A percentile compares a stretch with the other conserved stretches of the same genome.
Conservation (phyloP, 225 moss, liverwort and hornwort genomes). For the Antitrichia curtipendula region DNA sequence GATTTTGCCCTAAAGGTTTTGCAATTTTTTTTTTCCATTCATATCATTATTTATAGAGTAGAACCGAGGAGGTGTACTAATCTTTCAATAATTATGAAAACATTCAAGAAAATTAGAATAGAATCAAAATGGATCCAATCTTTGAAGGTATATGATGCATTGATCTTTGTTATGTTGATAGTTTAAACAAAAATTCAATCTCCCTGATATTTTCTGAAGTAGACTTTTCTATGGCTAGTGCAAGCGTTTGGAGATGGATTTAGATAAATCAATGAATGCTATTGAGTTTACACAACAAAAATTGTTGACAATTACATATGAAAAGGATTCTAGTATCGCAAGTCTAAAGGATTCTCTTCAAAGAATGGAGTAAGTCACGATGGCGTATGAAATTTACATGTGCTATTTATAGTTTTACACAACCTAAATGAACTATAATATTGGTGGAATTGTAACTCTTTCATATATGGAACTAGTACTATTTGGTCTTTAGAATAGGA, state of each 20-base stretch:
- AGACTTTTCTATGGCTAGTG: slow-evolving; percentile 16
- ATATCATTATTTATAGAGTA: not conserved
- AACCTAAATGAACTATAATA: not conserved
- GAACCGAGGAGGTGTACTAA: not conserved
- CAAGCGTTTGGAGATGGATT: slow-evolving; percentile 56
- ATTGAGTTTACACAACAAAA: slow-evolving; percentile 36
- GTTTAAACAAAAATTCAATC: not conserved
- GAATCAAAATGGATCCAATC: not conserved
- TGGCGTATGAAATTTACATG: not conserved
- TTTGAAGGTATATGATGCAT: not conserved
- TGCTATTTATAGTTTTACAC: not conserved
- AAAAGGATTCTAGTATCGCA: slow-evolving; percentile 40
- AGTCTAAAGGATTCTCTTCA: slow-evolving; percentile 45
- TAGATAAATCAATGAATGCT: slow-evolving; percentile 33
- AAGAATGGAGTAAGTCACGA: slow-evolving; percentile 43
- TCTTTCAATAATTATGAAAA: not conserved
- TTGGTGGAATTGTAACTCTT: rapidly evolving
- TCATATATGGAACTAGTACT: rapidly evolving
- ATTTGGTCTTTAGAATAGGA: not conserved
- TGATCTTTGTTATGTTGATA: not conserved
- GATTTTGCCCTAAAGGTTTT: slow-evolving; percentile 48
- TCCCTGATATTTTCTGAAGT: not conserved
- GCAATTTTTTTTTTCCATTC: not conserved
- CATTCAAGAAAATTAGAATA: not conserved
- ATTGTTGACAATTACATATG: slow-evolving; percentile 18